Base-by-base conservation (phyloP, 805 yeast genomes). In the Kregervanrija pseudodelftensis region DNA sequence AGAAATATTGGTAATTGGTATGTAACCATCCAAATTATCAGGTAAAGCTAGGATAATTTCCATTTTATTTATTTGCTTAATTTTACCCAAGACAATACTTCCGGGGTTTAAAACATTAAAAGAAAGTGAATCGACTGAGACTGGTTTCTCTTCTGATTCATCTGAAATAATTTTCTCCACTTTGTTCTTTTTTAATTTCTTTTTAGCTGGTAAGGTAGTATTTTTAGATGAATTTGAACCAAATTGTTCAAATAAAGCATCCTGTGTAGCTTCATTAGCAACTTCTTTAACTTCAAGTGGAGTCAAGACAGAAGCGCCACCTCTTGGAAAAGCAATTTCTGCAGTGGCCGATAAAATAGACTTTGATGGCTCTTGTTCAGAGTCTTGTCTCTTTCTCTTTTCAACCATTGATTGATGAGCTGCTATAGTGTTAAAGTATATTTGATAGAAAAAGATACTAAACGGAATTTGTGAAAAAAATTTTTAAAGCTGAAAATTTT, bases 251-350 rank as follows among this genome's bases (percentile, higher is more conserved):
- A 86, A 85, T 41, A 90, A 68, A 36, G 86, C 93, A 66, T 93
- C 99, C 50, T 77, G 78, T 16, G 90, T 81, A 40, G 91, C 99
- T 64, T 91, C 95, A 60, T 88, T 89, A 36, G 95, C 82, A 42
- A 91, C 91, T 60, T 88, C 93, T 62, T 88, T 89, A 53, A 88
- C 80, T 66, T 93, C 99, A 52, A 93, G 68, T 7, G 98, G 89
- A 3, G 95, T 78, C 58, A 93, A 74, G 22, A 80, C 86, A 28
- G 91, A 77, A 11, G 83, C 79, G 41, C 99, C 99, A 55, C 99
- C 99, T 79, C 99, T 85, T 41, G 99, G 99, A 61, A 93, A 93
- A 11, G 84, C 72, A 36, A 73, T 68, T 46, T 81, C 86, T 47
- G 63, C 64, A 11, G 59, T 50, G 17, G 52, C 58, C 8, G 56